Percentiles rank a stretch among this genome's conserved stretches.
Evolutionary conservation across 805 yeast species (phyloP).

Genomic region (Suhomyces kilbournensis): DNA sequence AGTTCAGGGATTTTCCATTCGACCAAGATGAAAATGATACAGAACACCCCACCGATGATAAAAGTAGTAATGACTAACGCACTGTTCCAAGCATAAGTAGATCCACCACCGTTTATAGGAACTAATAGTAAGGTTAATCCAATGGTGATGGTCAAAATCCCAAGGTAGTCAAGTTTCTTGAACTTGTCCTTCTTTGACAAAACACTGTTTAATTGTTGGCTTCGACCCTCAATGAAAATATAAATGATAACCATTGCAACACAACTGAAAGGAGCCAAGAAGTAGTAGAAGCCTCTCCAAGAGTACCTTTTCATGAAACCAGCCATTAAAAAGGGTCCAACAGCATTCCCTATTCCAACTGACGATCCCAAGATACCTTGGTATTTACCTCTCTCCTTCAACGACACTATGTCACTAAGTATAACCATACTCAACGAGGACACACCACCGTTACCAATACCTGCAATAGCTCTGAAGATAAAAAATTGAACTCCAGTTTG

Average conservation of each 20-base stretch:
- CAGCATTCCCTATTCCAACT: slow-evolving; percentile 50
- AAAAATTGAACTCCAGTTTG: slow-evolving; percentile 47
- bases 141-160: slow-evolving; percentile 47
- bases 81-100: slow-evolving; percentile 53
- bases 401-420: slow-evolving; percentile 51
- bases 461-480: slow-evolving; percentile 53
- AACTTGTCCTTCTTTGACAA: slow-evolving; percentile 34
- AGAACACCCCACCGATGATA: slow-evolving; percentile 33
- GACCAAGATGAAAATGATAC: slow-evolving; percentile 43
- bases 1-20: slow-evolving; percentile 49
- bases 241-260: slow-evolving; percentile 28
- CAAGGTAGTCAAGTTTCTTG: slow-evolving; percentile 50
- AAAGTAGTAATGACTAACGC: slow-evolving; percentile 34
- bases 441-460: slow-evolving; percentile 56
- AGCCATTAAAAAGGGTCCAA: slow-evolving; percentile 58
- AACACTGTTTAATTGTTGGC: slow-evolving; percentile 23
- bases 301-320: slow-evolving; percentile 41
- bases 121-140: slow-evolving; percentile 49
- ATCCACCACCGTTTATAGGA: slow-evolving; percentile 64
- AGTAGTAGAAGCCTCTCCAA: slow-evolving; percentile 56
- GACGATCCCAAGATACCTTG: slow-evolving; percentile 54
- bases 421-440: slow-evolving; percentile 51
- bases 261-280: slow-evolving; percentile 42
- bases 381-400: slow-evolving; percentile 53
- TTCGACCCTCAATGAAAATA: slow-evolving; percentile 36